phyloP scores from a whole-genome alignment of 371 early-diverging fungal genomes.

The Mucor lusitanicus region DNA sequence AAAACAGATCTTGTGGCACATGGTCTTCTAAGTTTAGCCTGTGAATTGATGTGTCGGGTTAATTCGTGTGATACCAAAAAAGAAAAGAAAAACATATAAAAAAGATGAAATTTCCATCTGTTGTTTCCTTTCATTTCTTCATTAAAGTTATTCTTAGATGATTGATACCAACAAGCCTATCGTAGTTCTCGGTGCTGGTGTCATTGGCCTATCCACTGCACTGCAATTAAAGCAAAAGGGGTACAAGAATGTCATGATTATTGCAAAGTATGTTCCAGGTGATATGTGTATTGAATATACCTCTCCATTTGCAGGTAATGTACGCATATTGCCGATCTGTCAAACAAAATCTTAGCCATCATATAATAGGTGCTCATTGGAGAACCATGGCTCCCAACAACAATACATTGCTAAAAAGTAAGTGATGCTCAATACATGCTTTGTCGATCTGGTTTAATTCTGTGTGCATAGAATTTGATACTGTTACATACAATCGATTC shows the following conservation, averaged over 20 bases:
- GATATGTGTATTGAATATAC: constrained; percentile 62
- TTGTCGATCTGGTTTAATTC: background rate
- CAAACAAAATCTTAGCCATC: background rate
- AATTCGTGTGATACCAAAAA: too few species aligned
- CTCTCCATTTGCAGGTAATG: constrained; percentile 71
- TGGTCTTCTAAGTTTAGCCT: too few species aligned
- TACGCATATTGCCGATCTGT: background rate
- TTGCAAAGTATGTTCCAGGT: constrained; percentile 62
- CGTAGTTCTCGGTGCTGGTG: constrained; percentile 76
- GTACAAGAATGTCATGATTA: constrained; percentile 52
- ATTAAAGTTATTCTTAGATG: background rate
- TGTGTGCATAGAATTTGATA: constrained; percentile 45
- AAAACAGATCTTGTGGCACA: too few species aligned
- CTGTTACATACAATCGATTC: constrained; percentile 45
- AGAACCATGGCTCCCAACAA: constrained; percentile 56
- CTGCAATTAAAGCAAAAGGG: constrained; percentile 51
- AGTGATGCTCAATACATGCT: background rate
- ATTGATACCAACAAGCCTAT: constrained; percentile 4
- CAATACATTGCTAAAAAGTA: constrained; percentile 49
- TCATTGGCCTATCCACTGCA: constrained; percentile 72
- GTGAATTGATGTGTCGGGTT: too few species aligned
- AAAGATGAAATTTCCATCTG: background rate
- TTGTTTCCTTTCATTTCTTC: background rate
- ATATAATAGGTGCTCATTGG: constrained; percentile 69
- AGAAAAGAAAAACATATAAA: too few species aligned